phyloP scores from a whole-genome alignment of 371 early-diverging fungal genomes.

The Vairimorpha apis region DNA sequence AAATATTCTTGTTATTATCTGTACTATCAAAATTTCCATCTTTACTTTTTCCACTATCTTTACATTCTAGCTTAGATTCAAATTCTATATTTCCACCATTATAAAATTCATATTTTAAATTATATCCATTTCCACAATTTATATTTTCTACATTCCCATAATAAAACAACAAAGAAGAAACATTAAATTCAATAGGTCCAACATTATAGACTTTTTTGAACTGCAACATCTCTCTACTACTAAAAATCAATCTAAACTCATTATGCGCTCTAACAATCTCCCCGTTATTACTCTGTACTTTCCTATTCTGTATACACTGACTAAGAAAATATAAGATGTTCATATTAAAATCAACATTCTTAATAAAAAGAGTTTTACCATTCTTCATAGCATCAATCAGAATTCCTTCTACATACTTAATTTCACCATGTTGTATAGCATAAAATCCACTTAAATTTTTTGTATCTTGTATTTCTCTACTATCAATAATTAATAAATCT shows the following conservation, averaged over 20 bases:
- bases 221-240: constrained; percentile 17
- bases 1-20: no score
- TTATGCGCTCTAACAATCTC: constrained; percentile 17
- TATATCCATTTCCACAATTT: constrained; percentile 3
- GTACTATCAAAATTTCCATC: no score
- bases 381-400: constrained; percentile 77
- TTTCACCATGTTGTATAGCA: constrained; percentile 67
- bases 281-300: constrained; percentile 15
- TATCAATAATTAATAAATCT: constrained; percentile 39
- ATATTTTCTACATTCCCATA: neutral
- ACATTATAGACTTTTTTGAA: constrained; percentile 30
- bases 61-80: no score
- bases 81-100: neutral
- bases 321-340: constrained; percentile 36
- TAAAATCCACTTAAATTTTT: constrained; percentile 46
- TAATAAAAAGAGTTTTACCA: constrained; percentile 88
- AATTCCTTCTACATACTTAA: constrained; percentile 82
- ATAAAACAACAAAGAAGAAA: no score
- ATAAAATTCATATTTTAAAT: neutral
- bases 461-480: constrained; percentile 49
- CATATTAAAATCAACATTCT: constrained; percentile 79
- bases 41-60: no score
- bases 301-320: constrained; percentile 37
- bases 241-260: constrained; percentile 47
- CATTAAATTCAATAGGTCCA: constrained; percentile 35